Percentiles rank a stretch among this genome's conserved stretches.
Conservation (phyloP, 306 rosid species). For the Cucumis hystrix region DNA sequence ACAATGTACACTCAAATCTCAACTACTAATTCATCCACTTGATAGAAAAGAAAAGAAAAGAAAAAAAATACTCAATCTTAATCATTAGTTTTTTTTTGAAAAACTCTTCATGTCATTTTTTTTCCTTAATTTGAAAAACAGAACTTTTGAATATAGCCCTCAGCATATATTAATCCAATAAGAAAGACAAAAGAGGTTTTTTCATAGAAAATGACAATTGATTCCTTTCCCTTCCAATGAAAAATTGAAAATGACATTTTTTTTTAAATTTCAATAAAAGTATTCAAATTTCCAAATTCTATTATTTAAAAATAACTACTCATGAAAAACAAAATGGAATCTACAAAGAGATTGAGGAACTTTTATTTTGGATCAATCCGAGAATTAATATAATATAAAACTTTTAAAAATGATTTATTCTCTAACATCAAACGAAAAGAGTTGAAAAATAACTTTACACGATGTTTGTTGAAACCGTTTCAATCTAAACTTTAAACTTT, state of each 20-base stretch:
- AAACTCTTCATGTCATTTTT: no score
- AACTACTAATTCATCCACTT: no score
- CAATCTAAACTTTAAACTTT: no score
- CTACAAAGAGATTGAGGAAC: background rate
- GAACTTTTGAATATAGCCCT: background rate
- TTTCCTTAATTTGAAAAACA: no score
- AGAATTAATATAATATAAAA: background rate
- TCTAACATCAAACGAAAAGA: background rate
- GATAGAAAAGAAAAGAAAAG: no score
- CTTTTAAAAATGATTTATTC: background rate
- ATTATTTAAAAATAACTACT: background rate
- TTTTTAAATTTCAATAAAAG: background rate
- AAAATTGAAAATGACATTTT: background rate
- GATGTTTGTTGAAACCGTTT: no score
- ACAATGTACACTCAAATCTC: no score
- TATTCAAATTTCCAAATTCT: background rate
- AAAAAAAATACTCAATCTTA: no score
- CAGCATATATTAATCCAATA: background rate
- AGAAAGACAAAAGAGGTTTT: background rate
- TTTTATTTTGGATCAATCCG: background rate
- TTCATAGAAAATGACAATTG: background rate
- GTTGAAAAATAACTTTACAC: no score
- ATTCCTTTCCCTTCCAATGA: background rate
- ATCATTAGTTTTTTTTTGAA: no score
- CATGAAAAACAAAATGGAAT: background rate